A percentile compares a stretch with the other conserved stretches of the same genome.
Evolutionary conservation across 2,329 filamentous ascomycete genomes (phyloP).

Genomic region (Simplicillium sp.): DNA sequence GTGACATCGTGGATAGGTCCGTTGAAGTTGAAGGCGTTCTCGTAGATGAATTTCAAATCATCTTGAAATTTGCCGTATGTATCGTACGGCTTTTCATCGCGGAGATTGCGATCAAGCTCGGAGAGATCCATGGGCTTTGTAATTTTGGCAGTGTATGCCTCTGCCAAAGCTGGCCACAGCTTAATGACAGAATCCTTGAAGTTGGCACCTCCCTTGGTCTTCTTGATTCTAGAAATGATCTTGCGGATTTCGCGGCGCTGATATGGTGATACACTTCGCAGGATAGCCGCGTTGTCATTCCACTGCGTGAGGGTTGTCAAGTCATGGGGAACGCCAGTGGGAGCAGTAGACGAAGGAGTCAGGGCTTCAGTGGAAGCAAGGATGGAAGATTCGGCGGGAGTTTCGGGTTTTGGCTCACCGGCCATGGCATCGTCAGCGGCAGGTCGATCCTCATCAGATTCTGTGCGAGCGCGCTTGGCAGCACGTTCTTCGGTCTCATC

Average conservation of each 20-base stretch:
- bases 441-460: conserved; percentile 35
- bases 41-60: conserved; percentile 69
- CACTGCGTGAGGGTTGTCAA: conserved; percentile 26
- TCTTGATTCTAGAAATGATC: conserved; percentile 67
- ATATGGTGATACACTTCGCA: conserved; percentile 43
- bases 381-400: conserved; percentile 12
- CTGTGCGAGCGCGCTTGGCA: conserved; percentile 74
- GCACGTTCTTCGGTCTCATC: conserved; percentile 58
- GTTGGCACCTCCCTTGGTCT: conserved; percentile 68
- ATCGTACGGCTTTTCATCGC: conserved; percentile 53
- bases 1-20: conserved; percentile 68
- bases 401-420: not conserved
- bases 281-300: conserved; percentile 31
- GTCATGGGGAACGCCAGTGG: conserved; percentile 6
- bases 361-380: conserved; percentile 6
- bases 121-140: conserved; percentile 75
- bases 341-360: conserved; percentile 2
- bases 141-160: conserved; percentile 60
- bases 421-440: not conserved
- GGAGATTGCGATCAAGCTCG: conserved; percentile 73
- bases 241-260: conserved; percentile 56
- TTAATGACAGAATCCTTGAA: conserved; percentile 73
- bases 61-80: conserved; percentile 63
- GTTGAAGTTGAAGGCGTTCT: conserved; percentile 78
- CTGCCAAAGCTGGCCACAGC: conserved; percentile 66